These are phyloP conservation scores for Kodamaea plutei DNA, from an alignment of 1,139 yeast genomes.

Conservation along the genomic window DNA sequence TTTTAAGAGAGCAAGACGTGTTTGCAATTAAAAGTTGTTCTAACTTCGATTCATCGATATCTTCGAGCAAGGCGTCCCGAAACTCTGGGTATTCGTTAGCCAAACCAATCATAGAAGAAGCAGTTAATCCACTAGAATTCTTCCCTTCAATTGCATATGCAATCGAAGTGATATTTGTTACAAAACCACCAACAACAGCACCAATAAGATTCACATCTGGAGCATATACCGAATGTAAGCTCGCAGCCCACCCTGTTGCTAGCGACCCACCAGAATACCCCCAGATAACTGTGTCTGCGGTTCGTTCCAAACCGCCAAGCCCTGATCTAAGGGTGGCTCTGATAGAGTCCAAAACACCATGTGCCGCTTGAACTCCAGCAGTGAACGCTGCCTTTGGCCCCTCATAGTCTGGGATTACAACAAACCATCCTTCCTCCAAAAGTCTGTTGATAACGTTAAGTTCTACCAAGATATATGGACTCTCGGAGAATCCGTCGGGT, in stretches of 20 bases:
- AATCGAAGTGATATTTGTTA: slow-evolving; percentile 19
- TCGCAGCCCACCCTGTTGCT: slow-evolving; percentile 35
- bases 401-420: slow-evolving; percentile 31
- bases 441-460: slow-evolving; percentile 15
- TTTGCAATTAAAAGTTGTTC: not conserved
- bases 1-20: slow-evolving; percentile 7
- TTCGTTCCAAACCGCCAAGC: slow-evolving; percentile 17
- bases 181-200: slow-evolving; percentile 31
- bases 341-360: slow-evolving; percentile 24
- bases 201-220: slow-evolving; percentile 28
- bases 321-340: slow-evolving; percentile 21
- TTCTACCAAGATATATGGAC: not conserved
- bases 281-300: slow-evolving; percentile 26
- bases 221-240: slow-evolving; percentile 27
- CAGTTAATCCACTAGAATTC: slow-evolving; percentile 22
- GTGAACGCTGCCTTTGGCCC: slow-evolving; percentile 26
- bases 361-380: slow-evolving; percentile 26
- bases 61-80: not conserved
- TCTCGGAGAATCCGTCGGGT: slow-evolving; percentile 10
- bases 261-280: slow-evolving; percentile 37
- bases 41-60: not conserved
- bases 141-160: slow-evolving; percentile 20
- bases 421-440: slow-evolving; percentile 29
- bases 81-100: slow-evolving; percentile 22
- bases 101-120: slow-evolving; percentile 24